These are phyloP conservation scores for Teunomyces cretensis DNA, from an alignment of 805 yeast species.

Conservation along the genomic window DNA sequence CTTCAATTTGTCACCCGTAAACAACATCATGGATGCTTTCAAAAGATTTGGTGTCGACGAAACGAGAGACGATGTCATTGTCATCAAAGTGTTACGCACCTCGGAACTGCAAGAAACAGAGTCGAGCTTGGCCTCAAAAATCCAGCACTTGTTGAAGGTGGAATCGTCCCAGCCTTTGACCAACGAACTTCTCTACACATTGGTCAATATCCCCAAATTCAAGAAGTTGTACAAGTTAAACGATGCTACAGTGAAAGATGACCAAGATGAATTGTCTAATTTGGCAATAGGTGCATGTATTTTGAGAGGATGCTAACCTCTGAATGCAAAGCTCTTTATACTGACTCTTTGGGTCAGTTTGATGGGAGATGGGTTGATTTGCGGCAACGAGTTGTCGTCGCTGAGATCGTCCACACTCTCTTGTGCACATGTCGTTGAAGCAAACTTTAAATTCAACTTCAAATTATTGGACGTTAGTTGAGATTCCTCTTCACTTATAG, in stretches of 20 bases:
- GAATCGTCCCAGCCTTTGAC: not conserved
- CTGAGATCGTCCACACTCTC: not conserved
- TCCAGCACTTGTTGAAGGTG: not conserved
- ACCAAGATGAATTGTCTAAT: slow-evolving; percentile 33
- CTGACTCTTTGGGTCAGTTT: slow-evolving; percentile 3
- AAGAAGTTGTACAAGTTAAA: slow-evolving; percentile 38
- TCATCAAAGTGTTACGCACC: slow-evolving; percentile 47
- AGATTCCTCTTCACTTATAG: not conserved
- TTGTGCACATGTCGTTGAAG: not conserved
- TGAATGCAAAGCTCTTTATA: slow-evolving; percentile 17
- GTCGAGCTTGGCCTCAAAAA: not conserved
- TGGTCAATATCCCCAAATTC: slow-evolving; percentile 27
- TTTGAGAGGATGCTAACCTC: slow-evolving; percentile 42
- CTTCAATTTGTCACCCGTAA: slow-evolving; percentile 65
- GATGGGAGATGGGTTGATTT: not conserved
- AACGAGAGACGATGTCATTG: slow-evolving; percentile 44
- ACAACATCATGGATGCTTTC: slow-evolving; percentile 70
- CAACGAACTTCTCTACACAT: slow-evolving; percentile 1
- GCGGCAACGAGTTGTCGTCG: slow-evolving; percentile 1
- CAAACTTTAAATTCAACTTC: not conserved
- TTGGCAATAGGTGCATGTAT: slow-evolving; percentile 49
- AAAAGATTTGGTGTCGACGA: slow-evolving; percentile 68
- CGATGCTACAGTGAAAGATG: slow-evolving; percentile 21
- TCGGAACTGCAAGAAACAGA: slow-evolving; percentile 14
- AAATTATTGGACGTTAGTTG: not conserved